Conservation (phyloP, 2,329 filamentous ascomycete species). For the Capronia epimyces region DNA sequence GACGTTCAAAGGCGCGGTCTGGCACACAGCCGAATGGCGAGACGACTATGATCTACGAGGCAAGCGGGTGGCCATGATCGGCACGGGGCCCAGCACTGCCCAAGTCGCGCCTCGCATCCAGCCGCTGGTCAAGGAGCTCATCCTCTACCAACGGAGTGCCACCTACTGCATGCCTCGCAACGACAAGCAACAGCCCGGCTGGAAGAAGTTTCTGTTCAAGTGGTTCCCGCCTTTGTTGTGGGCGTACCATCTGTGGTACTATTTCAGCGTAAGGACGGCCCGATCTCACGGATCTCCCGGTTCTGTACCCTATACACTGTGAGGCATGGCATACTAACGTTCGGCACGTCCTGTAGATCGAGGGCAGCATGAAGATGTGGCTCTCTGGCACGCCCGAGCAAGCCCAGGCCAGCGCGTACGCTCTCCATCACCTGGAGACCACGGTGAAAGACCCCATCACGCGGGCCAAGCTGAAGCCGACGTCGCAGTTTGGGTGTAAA, state of each 20-base stretch:
- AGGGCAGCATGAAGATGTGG: conserved; percentile 4
- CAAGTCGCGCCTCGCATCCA: conserved; percentile 47
- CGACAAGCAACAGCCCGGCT: background rate
- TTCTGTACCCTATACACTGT: too few relatives aligned
- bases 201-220: conserved; percentile 2
- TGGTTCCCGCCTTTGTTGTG: conserved; percentile 4
- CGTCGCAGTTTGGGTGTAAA: conserved; percentile 1
- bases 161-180: background rate
- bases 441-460: conserved; percentile 4
- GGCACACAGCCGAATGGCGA: conserved; percentile 55
- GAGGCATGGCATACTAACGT: too few relatives aligned
- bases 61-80: conserved; percentile 54
- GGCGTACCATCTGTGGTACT: conserved; percentile 6
- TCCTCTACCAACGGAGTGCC: conserved; percentile 2
- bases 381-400: background rate
- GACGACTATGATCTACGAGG: conserved; percentile 42
- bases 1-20: conserved; percentile 50
- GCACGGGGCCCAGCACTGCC: conserved; percentile 55
- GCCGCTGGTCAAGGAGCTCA: background rate
- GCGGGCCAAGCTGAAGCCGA: conserved; percentile 1
- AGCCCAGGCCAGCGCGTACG: background rate
- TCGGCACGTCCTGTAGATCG: background rate
- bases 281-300: too few relatives aligned
- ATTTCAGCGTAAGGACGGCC: conserved; percentile 2
- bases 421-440: background rate